Base-by-base conservation (phyloP, 805 yeast species). In the Yarrowia keelungensis region DNA sequence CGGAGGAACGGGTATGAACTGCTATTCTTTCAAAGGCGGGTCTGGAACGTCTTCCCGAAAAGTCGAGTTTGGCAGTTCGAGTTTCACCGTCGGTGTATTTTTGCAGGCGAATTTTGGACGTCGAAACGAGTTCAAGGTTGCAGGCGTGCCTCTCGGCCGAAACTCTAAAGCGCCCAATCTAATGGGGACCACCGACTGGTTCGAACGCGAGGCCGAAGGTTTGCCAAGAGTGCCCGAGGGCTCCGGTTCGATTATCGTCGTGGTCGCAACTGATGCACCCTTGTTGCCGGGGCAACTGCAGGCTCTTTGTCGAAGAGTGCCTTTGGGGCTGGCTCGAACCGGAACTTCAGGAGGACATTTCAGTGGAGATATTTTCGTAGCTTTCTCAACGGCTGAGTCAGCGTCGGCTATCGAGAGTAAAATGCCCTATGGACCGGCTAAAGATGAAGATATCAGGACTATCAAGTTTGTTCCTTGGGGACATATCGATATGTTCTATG, bases 11-110 rank as follows among this genome's bases (percentile, higher is more conserved):
- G 65, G 65, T 0, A 59, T 59, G 65, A 59, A 59, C 51, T 59
- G 65, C n/a, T 59, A 59, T 43, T 45, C 65, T 8, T 59, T 59
- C 51, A 59, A 59, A 51, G 65, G 65, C 19, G 65, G 65, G 2
- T 43, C 51, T 1, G 65, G 65, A 0, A 43, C 65, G 7, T 59
- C 65, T 5, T 59, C 65, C 1, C 50, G 65, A 11, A 14, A 35
- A 14, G 65, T 59, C 7, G 8, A 11, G 4, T 45, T 43, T 8
- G 65, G 65, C 12, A 3, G 16, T 16, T 16, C 14, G 22, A n/a
- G 16, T 14, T 59, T 14, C 65, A 43, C 50, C 2, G 51, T 59
- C 9, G 65, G 65, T 1, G 45, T 51, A 11, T 45, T 59, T 11
- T n/a, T 59, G 1, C 65, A 59, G 51, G 65, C 65, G 19, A 59